phyloP scores from a whole-genome alignment of 2,329 filamentous ascomycete genomes.

The Lomentospora prolificans region DNA sequence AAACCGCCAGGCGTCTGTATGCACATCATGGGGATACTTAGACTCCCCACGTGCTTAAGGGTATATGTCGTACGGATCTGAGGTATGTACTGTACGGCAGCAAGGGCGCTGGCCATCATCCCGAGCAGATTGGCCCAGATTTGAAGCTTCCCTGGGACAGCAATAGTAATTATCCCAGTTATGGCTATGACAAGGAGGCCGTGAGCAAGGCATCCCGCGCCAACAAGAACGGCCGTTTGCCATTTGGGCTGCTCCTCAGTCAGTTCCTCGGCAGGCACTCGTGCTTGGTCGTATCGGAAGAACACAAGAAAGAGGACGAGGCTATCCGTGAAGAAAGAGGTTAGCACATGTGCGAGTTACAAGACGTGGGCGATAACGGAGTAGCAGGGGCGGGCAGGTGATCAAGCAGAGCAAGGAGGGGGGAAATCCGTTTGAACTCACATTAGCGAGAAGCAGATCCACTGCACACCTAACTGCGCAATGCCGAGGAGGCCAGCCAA shows the following conservation, averaged over 20 bases:
- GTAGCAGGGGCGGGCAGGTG: neutral
- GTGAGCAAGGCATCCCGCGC: constrained; percentile 62
- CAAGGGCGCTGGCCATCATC: constrained; percentile 65
- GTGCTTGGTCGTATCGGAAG: constrained; percentile 59
- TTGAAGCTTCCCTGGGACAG: constrained; percentile 53
- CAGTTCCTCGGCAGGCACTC: constrained; percentile 37
- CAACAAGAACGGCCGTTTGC: constrained; percentile 70
- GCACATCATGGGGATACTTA: constrained; percentile 96
- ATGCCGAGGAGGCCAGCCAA: constrained; percentile 79
- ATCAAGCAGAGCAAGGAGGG: neutral
- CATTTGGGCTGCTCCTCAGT: constrained; percentile 52
- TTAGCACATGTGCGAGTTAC: constrained; percentile 13
- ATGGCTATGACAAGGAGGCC: constrained; percentile 61
- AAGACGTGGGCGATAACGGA: neutral
- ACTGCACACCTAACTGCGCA: constrained; percentile 83
- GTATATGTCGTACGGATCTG: constrained; percentile 89
- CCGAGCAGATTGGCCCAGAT: constrained; percentile 82
- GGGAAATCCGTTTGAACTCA: constrained; percentile 32
- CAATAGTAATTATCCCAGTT: constrained; percentile 56
- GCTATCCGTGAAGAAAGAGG: constrained; percentile 34
- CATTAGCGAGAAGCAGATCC: constrained; percentile 88
- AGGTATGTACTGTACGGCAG: constrained; percentile 84
- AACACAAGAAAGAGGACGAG: constrained; percentile 91
- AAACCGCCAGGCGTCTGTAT: constrained; percentile 93
- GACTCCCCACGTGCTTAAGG: constrained; percentile 75